phyloP scores from a whole-genome alignment of 2,329 filamentous ascomycete species.

The Scleromitrula shiraiana region DNA sequence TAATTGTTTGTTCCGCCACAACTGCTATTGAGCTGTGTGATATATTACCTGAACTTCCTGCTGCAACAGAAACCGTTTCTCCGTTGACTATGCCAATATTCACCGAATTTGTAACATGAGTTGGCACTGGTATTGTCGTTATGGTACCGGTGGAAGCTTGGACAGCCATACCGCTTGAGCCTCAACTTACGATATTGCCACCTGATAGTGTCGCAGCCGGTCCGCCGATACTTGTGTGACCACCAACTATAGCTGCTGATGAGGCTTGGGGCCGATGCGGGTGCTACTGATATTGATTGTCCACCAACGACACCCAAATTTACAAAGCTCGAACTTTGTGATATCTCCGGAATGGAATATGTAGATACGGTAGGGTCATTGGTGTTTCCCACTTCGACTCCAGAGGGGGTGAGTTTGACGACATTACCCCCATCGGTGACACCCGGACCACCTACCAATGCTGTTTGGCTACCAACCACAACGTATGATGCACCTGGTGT shows the following conservation, averaged over 20 bases:
- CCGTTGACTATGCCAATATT: not conserved
- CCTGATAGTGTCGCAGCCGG: constrained; percentile 3
- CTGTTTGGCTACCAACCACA: constrained; percentile 8
- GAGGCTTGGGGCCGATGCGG: not conserved
- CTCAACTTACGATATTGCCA: constrained; percentile 12
- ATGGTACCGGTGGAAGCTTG: constrained; percentile 11
- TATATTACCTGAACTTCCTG: not conserved
- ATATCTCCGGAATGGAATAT: not conserved
- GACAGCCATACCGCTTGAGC: constrained; percentile 9
- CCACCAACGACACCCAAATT: not conserved
- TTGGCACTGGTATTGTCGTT: too few species aligned
- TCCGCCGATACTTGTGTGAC: constrained; percentile 12
- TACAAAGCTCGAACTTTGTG: not conserved
- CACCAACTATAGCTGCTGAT: constrained; percentile 4
- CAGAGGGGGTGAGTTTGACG: constrained; percentile 3
- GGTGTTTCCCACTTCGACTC: constrained; percentile 15
- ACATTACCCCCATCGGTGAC: constrained; percentile 1
- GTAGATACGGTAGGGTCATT: not conserved
- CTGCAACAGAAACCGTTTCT: constrained; percentile 10
- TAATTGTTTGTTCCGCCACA: constrained; percentile 10
- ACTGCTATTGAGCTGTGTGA: not conserved
- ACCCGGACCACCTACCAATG: not conserved
- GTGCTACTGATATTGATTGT: not conserved
- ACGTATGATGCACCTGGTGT: constrained; percentile 1
- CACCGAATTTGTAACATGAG: not conserved